These are phyloP conservation scores for Psilocybe tampanensis DNA, from an alignment of 768 basidiomycete species.

Conservation along the genomic window DNA sequence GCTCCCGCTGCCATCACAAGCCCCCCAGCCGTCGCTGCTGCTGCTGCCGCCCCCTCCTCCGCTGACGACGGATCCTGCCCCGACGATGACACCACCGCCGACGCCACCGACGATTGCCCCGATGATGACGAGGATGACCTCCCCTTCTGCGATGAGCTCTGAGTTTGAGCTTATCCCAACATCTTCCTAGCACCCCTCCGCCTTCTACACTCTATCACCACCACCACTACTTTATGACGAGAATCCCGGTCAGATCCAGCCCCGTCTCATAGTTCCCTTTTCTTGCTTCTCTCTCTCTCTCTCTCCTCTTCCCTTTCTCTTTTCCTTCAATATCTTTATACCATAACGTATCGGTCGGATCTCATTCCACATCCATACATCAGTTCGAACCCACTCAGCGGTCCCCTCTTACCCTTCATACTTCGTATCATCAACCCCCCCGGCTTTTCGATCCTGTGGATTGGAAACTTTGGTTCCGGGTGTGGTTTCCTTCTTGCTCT, in stretches of 20 bases:
- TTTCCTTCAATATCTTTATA: conserved; percentile 4
- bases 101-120: not conserved
- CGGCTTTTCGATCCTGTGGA: not conserved
- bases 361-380: too few species aligned
- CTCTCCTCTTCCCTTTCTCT: too few species aligned
- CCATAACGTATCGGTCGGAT: conserved; percentile 3
- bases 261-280: not conserved
- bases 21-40: conserved; percentile 1
- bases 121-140: conserved; percentile 22
- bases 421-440: not conserved
- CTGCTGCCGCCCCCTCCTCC: conserved; percentile 3
- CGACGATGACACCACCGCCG: conserved; percentile 1
- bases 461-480: not conserved
- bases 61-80: conserved; percentile 3
- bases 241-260: conserved; percentile 3
- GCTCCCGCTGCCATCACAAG: conserved; percentile 3
- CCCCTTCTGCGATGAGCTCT: conserved; percentile 28
- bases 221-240: not conserved
- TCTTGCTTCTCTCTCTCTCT: not conserved
- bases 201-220: not conserved
- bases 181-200: not conserved
- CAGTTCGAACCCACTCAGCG: not conserved
- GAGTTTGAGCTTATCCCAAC: not conserved
- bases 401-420: not conserved
- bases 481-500: not conserved